Evolutionary conservation across 2,329 filamentous ascomycete species (phyloP).

Genomic region (Aspergillus versicolor): DNA sequence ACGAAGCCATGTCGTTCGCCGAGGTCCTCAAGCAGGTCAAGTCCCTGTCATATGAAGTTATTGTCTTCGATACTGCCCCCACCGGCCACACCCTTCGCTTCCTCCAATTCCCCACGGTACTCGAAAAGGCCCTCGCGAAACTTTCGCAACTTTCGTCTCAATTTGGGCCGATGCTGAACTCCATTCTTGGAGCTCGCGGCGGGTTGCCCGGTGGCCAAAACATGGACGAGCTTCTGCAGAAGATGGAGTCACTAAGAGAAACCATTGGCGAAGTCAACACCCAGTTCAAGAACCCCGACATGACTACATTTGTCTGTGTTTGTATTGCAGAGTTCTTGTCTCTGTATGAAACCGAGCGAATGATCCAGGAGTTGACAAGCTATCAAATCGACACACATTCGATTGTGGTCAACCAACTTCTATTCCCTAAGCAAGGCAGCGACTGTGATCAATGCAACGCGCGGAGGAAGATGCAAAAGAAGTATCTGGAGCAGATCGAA

Average conservation of each 20-base stretch:
- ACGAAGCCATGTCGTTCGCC: slow-evolving; percentile 99
- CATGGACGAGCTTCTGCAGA: slow-evolving; percentile 86
- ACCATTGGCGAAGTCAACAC: slow-evolving; percentile 95
- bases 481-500: slow-evolving; percentile 98
- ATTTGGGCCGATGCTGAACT: slow-evolving; percentile 94
- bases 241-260: slow-evolving; percentile 88
- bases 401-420: slow-evolving; percentile 96
- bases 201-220: slow-evolving; percentile 88
- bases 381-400: slow-evolving; percentile 96
- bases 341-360: slow-evolving; percentile 97
- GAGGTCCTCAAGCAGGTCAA: slow-evolving; percentile 99
- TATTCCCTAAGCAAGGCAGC: slow-evolving; percentile 84
- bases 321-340: slow-evolving; percentile 97
- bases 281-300: slow-evolving; percentile 94
- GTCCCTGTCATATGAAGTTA: slow-evolving; percentile 96
- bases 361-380: slow-evolving; percentile 95
- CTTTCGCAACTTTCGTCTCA: slow-evolving; percentile 89
- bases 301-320: slow-evolving; percentile 97
- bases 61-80: slow-evolving; percentile 98
- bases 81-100: slow-evolving; percentile 98
- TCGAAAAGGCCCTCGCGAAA: slow-evolving; percentile 98
- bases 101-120: slow-evolving; percentile 94
- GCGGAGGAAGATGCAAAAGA: slow-evolving; percentile 96
- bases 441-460: slow-evolving; percentile 95
- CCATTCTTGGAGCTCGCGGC: slow-evolving; percentile 76